These are phyloP conservation scores for Botryotinia narcissicola DNA, from an alignment of 2,329 filamentous ascomycete genomes.

Conservation along the genomic window DNA sequence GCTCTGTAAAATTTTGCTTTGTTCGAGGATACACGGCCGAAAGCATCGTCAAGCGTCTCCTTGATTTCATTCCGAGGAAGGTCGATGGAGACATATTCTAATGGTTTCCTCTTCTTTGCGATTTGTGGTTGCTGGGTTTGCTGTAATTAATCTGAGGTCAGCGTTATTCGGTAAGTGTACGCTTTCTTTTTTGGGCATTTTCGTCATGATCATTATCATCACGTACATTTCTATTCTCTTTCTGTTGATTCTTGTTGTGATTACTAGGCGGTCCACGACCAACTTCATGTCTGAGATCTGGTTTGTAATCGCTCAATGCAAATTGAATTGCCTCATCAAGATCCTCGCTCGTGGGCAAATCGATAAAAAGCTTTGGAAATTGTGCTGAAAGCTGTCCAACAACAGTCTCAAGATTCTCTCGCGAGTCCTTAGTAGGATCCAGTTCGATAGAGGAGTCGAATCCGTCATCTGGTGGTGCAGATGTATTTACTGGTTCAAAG, in stretches of 20 bases:
- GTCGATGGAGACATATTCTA: constrained; percentile 65
- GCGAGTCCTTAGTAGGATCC: constrained; percentile 72
- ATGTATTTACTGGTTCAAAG: constrained; percentile 73
- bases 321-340: constrained; percentile 76
- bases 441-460: constrained; percentile 87
- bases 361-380: constrained; percentile 73
- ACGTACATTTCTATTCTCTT: constrained; percentile 12
- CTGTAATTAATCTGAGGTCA: constrained; percentile 19
- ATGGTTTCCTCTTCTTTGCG: constrained; percentile 48
- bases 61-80: constrained; percentile 52
- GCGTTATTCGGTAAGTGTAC: not conserved
- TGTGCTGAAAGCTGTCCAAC: constrained; percentile 68
- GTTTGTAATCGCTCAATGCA: constrained; percentile 74
- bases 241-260: constrained; percentile 42
- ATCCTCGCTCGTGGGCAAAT: constrained; percentile 68
- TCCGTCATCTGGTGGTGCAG: constrained; percentile 67
- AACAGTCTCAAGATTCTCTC: constrained; percentile 79
- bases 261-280: constrained; percentile 49
- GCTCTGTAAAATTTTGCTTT: constrained; percentile 69
- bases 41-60: constrained; percentile 65
- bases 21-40: constrained; percentile 53
- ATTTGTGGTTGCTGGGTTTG: constrained; percentile 32
- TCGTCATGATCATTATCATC: not conserved
- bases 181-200: not conserved
- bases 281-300: constrained; percentile 73